Percentiles rank a stretch among this genome's conserved stretches.
Conservation (phyloP, 2,329 filamentous ascomycete genomes). For the Grosmannia serpens region DNA sequence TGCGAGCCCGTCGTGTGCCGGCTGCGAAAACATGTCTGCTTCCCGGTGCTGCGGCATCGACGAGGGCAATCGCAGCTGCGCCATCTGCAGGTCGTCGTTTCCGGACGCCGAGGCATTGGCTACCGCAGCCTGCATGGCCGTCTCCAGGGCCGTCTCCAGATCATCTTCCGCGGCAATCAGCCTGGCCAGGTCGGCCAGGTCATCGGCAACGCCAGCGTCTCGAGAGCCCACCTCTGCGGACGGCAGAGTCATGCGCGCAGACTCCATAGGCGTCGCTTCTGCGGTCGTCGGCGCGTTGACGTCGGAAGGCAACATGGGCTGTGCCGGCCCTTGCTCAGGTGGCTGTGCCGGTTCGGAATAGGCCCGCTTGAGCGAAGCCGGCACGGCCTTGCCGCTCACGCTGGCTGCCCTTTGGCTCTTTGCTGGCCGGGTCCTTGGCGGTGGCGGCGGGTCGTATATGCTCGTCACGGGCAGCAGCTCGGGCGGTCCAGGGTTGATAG, state of each 20-base stretch:
- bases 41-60: background rate
- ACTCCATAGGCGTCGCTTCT: background rate
- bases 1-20: background rate
- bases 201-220: background rate
- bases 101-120: background rate
- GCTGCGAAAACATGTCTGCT: background rate
- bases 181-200: background rate
- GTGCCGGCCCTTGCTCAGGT: background rate
- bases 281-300: background rate
- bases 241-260: no score
- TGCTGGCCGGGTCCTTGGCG: conserved; percentile 3
- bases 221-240: background rate
- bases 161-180: background rate
- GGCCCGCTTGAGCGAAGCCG: conserved; percentile 9
- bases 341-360: conserved; percentile 9
- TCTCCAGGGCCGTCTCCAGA: background rate
- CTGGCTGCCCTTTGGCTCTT: conserved; percentile 4
- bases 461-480: conserved; percentile 30
- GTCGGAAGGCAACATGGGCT: background rate
- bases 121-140: background rate
- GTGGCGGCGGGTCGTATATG: conserved; percentile 26
- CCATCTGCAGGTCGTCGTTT: background rate
- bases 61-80: background rate
- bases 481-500: conserved; percentile 30
- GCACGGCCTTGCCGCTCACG: background rate